phyloP scores from a whole-genome alignment of 2,329 filamentous ascomycete species.

The Colletotrichum sp. region DNA sequence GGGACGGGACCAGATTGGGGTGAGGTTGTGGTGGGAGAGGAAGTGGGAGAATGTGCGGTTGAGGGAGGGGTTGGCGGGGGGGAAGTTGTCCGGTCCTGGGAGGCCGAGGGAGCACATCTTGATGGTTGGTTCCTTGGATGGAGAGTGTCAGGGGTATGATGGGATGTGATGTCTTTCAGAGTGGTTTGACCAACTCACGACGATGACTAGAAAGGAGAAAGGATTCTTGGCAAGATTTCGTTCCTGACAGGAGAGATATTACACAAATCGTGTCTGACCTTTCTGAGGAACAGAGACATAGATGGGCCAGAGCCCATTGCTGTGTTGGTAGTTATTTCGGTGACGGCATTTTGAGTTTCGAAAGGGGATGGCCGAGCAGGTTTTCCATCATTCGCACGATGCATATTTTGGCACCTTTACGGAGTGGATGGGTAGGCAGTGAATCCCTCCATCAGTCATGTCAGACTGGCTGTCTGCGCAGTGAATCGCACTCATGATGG shows the following conservation, averaged over 20 bases:
- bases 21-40: not conserved
- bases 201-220: not conserved
- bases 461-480: not conserved
- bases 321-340: not conserved
- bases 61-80: not conserved
- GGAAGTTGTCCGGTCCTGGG: not conserved
- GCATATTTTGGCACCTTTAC: not conserved
- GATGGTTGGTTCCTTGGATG: not conserved
- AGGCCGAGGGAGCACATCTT: not conserved
- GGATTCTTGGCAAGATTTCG: rapidly evolving
- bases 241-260: not conserved
- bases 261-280: rapidly evolving
- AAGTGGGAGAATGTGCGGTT: not conserved
- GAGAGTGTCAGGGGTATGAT: not conserved
- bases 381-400: not conserved
- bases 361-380: not conserved
- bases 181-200: not conserved
- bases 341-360: not conserved
- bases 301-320: not conserved
- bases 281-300: not conserved
- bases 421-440: not conserved
- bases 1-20: not conserved
- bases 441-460: not conserved
- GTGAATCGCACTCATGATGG: not conserved
- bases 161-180: not conserved